These are phyloP conservation scores for Sporothrix pallida DNA, from an alignment of 2,329 filamentous ascomycete species.

Conservation along the genomic window DNA sequence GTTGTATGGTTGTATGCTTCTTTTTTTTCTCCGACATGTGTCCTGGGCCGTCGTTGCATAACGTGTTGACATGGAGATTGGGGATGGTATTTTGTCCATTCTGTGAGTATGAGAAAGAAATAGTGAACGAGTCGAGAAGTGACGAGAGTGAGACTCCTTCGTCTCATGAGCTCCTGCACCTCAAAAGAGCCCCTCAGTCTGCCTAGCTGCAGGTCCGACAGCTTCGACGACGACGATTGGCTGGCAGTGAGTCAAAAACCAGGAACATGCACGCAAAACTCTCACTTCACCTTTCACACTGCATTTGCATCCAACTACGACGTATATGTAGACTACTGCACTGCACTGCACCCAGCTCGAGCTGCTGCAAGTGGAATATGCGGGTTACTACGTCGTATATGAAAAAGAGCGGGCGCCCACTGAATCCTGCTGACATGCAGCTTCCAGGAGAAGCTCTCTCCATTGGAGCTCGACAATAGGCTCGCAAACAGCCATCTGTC, in stretches of 20 bases:
- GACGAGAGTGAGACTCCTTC: neutral
- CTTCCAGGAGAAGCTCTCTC: neutral
- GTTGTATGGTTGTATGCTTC: neutral
- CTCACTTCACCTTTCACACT: neutral
- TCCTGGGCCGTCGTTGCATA: neutral
- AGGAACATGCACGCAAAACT: neutral
- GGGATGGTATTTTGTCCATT: neutral
- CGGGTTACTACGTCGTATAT: no score
- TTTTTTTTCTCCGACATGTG: conserved; percentile 9
- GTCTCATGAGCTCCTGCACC: neutral
- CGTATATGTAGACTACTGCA: neutral
- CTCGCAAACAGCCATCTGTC: neutral
- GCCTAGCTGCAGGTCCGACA: conserved; percentile 17
- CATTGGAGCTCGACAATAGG: neutral
- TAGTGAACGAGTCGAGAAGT: neutral
- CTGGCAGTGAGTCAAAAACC: neutral
- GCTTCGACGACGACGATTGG: neutral
- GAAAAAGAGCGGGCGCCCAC: neutral
- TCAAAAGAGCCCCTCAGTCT: conserved; percentile 8
- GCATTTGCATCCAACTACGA: neutral
- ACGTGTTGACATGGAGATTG: neutral
- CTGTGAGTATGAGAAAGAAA: neutral
- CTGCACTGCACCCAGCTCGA: neutral
- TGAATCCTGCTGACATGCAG: conserved; percentile 6
- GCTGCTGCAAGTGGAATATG: neutral